Conservation (phyloP, 1,284 basidiomycete genomes). For the Moesziomyces sp. region DNA sequence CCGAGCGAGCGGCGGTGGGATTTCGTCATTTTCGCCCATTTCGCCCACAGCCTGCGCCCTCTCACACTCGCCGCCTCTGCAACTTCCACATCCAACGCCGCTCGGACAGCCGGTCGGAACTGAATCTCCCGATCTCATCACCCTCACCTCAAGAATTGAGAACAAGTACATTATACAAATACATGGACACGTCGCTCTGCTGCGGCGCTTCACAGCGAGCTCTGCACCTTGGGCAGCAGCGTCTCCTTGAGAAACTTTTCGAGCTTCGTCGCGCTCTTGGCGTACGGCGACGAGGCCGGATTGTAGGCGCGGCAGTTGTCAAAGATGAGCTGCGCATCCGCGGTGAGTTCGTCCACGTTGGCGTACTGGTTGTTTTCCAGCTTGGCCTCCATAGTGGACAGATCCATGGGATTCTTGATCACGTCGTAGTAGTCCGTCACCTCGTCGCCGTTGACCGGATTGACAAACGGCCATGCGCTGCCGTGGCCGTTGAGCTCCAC, state of each 20-base stretch:
- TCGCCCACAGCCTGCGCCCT: too few species aligned
- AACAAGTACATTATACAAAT: too few species aligned
- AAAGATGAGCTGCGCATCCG: conserved; percentile 80
- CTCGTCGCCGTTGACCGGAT: conserved; percentile 83
- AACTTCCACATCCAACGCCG: too few species aligned
- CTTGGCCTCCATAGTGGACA: conserved; percentile 91
- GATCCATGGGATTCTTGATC: conserved; percentile 93
- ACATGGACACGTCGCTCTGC: too few species aligned
- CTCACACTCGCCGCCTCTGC: too few species aligned
- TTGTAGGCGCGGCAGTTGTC: conserved; percentile 94
- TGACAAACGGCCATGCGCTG: conserved; percentile 86
- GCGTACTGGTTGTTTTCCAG: conserved; percentile 82
- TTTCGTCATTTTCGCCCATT: too few species aligned
- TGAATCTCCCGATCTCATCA: too few species aligned
- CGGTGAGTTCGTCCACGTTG: conserved; percentile 80
- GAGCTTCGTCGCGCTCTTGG: conserved; percentile 84
- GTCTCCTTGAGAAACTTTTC: conserved; percentile 71
- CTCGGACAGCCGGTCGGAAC: too few species aligned
- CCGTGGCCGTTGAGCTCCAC: conserved; percentile 84
- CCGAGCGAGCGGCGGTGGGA: too few species aligned
- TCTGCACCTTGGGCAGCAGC: conserved; percentile 51
- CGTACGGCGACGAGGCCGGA: conserved; percentile 83
- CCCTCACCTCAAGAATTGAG: not conserved
- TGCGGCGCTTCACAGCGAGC: conserved; percentile 26
- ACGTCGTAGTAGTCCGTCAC: conserved; percentile 92